Conservation (phyloP, 371 early-diverging fungal genomes). For the Syncephalastrum contaminatum region DNA sequence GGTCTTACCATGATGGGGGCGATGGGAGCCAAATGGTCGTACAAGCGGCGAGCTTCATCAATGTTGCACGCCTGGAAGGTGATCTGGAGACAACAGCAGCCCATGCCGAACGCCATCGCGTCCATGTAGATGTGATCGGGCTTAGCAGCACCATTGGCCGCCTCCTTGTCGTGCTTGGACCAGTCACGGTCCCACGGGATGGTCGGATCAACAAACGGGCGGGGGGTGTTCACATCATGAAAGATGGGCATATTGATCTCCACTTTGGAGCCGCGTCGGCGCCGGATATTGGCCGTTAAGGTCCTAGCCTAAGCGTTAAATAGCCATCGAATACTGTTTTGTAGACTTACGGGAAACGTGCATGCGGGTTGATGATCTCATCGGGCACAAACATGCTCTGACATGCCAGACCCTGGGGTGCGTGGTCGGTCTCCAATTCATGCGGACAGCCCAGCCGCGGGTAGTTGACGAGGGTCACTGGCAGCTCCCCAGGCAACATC, state of each 20-base stretch:
- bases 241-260: slow-evolving; percentile 87
- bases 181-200: slow-evolving; percentile 65
- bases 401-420: slow-evolving; percentile 66
- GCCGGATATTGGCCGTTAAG: slow-evolving; percentile 91
- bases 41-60: slow-evolving; percentile 90
- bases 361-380: slow-evolving; percentile 93
- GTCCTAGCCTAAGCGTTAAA: slow-evolving; percentile 56
- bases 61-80: slow-evolving; percentile 98
- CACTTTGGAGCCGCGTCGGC: slow-evolving; percentile 92
- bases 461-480: slow-evolving; percentile 84
- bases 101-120: slow-evolving; percentile 99
- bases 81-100: slow-evolving; percentile 98
- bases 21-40: slow-evolving; percentile 95
- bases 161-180: slow-evolving; percentile 65
- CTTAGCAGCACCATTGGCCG: slow-evolving; percentile 73
- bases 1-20: slow-evolving; percentile 84
- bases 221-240: slow-evolving; percentile 82
- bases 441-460: slow-evolving; percentile 85
- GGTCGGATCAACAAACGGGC: slow-evolving; percentile 88
- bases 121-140: slow-evolving; percentile 98
- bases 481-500: slow-evolving; percentile 72
- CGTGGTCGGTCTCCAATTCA: slow-evolving; percentile 72
- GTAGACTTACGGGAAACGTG: slow-evolving; percentile 84
- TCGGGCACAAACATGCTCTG: slow-evolving; percentile 93
- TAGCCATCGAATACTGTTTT: background rate